Evolutionary conservation across 495 filamentous ascomycete species (phyloP).

Genomic region (Hypoxylon fragiforme): DNA sequence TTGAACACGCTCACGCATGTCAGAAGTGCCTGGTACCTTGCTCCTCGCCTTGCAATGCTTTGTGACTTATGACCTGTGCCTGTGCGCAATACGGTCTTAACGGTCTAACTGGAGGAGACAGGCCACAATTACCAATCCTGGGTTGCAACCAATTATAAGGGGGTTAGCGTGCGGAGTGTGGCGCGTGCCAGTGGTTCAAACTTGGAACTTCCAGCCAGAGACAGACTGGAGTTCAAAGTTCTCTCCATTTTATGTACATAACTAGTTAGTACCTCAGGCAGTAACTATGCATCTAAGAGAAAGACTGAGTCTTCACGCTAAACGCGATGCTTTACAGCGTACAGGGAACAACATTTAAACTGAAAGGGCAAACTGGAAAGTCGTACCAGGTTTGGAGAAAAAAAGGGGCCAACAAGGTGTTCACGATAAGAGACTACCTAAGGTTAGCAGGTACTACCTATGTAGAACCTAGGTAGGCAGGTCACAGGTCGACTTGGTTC

Average conservation of each 20-base stretch:
- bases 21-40: slow-evolving; percentile 25
- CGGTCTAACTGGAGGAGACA: neutral
- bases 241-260: neutral
- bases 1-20: neutral
- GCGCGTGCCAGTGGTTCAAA: slow-evolving; percentile 12
- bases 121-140: neutral
- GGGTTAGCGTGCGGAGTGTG: slow-evolving; percentile 27
- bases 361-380: no score
- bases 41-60: slow-evolving; percentile 4
- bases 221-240: no score
- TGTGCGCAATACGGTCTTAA: slow-evolving; percentile 31
- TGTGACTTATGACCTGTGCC: slow-evolving; percentile 1
- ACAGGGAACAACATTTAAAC: no score
- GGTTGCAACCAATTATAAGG: slow-evolving; percentile 7
- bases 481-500: no score
- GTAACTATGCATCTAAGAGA: no score
- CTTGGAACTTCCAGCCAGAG: no score
- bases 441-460: no score
- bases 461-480: no score
- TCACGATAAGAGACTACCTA: no score
- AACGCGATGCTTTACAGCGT: neutral
- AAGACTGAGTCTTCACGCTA: no score
- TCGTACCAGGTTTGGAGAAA: slow-evolving; percentile 5
- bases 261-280: no score
- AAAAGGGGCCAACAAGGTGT: slow-evolving; percentile 19